Conservation (phyloP, 139 green algal species). For the Tetradesmus obliquus region DNA sequence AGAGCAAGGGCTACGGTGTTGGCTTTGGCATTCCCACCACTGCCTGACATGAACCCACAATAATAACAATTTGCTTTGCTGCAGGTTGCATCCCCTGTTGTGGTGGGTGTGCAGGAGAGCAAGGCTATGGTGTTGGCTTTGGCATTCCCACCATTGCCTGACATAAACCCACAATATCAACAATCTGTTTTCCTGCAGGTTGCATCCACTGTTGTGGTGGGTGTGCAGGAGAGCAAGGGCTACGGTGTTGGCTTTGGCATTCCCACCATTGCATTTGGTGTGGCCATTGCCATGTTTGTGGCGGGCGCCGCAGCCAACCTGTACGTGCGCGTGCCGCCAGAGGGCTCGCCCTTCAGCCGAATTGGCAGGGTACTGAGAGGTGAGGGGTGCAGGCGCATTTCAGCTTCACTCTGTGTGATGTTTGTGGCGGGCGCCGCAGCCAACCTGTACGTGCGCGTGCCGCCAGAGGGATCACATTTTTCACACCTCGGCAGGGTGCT, state of each 20-base stretch:
- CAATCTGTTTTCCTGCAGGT: background rate
- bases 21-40: conserved; percentile 55
- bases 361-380: conserved; percentile 35
- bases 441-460: conserved; percentile 33
- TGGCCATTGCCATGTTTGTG: conserved; percentile 40
- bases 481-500: conserved; percentile 38
- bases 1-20: conserved; percentile 51
- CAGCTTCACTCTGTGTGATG: background rate
- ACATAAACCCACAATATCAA: too few species aligned
- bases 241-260: conserved; percentile 58
- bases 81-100: conserved; percentile 40
- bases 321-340: conserved; percentile 30
- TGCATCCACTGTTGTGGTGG: conserved; percentile 51
- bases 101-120: conserved; percentile 57
- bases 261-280: conserved; percentile 50
- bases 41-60: background rate
- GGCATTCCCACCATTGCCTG: conserved; percentile 50
- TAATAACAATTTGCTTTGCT: background rate
- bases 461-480: conserved; percentile 41
- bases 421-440: conserved; percentile 21
- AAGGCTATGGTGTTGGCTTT: conserved; percentile 58
- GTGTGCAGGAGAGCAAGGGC: conserved; percentile 53
- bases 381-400: background rate
- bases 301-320: conserved; percentile 21
- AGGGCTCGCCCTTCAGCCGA: conserved; percentile 44